Conservation (phyloP, 805 yeast genomes). For the Candida manassasensis region DNA sequence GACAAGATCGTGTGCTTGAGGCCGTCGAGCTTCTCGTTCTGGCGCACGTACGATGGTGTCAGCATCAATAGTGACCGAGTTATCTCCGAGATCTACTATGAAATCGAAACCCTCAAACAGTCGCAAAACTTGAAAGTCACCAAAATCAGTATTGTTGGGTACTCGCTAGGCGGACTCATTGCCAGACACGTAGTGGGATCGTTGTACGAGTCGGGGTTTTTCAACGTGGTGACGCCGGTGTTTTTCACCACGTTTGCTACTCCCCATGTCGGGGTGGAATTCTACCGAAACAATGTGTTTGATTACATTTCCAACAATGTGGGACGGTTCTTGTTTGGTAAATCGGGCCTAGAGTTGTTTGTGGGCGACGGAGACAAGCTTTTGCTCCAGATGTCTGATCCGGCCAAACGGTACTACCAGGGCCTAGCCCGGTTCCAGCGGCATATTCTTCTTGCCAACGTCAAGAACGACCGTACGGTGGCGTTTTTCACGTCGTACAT, state of each 20-base stretch:
- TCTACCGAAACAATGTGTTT: conserved; percentile 28
- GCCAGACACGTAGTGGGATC: conserved; percentile 75
- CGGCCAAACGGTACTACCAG: conserved; percentile 42
- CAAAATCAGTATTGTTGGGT: conserved; percentile 78
- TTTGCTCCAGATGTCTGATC: conserved; percentile 51
- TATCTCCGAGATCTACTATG: conserved; percentile 34
- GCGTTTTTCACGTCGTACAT: conserved; percentile 82
- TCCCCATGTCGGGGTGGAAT: conserved; percentile 41
- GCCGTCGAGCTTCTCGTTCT: conserved; percentile 38
- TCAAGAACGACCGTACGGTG: conserved; percentile 79
- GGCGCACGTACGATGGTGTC: conserved; percentile 43
- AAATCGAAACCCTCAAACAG: conserved; percentile 33
- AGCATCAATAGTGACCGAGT: conserved; percentile 31
- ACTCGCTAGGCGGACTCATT: conserved; percentile 85
- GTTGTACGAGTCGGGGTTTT: conserved; percentile 30
- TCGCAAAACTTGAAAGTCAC: conserved; percentile 37
- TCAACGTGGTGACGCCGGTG: conserved; percentile 31
- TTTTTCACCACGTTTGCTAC: conserved; percentile 41
- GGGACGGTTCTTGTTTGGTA: conserved; percentile 35
- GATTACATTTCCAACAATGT: conserved; percentile 27
- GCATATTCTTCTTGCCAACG: conserved; percentile 64
- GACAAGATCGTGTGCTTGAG: conserved; percentile 31
- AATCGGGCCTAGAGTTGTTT: conserved; percentile 34
- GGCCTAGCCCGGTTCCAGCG: conserved; percentile 57
- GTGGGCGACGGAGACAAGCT: conserved; percentile 38